Conservation (phyloP, 148 eudicot species). For the Rhododendron mucronatum region DNA sequence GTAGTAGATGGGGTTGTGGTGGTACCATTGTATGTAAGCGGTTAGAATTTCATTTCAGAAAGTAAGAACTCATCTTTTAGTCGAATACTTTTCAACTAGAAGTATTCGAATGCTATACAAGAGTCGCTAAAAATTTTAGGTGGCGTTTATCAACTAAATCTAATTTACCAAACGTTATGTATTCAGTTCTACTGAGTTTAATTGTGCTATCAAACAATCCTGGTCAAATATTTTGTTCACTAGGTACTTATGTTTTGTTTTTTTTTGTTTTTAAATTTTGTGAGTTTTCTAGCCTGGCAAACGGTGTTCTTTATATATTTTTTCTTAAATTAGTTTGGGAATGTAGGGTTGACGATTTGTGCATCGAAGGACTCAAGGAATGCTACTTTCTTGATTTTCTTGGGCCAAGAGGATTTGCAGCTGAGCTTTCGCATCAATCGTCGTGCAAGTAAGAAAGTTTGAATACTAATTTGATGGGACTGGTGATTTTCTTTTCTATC, state of each 20-base stretch:
- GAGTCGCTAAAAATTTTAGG: background rate
- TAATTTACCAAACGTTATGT: background rate
- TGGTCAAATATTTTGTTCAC: background rate
- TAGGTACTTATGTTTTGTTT: background rate
- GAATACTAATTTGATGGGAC: background rate
- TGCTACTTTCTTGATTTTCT: slow-evolving; percentile 86
- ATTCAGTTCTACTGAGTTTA: background rate
- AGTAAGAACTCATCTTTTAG: background rate
- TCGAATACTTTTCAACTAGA: background rate
- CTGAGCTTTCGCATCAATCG: slow-evolving; percentile 48
- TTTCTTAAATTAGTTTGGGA: background rate
- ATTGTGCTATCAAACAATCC: background rate
- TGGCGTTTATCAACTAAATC: background rate
- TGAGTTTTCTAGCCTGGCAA: background rate
- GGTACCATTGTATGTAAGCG: background rate
- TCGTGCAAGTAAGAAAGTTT: slow-evolving; percentile 55
- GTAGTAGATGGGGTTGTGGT: background rate
- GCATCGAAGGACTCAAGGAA: slow-evolving; percentile 57
- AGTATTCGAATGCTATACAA: background rate
- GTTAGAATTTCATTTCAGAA: background rate
- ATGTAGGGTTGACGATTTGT: slow-evolving; percentile 62
- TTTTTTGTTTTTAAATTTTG: background rate
- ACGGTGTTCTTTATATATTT: background rate
- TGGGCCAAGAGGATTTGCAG: slow-evolving; percentile 64
- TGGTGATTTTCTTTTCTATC: background rate